Evolutionary conservation across 2,329 filamentous ascomycete genomes (phyloP).

Genomic region (Ilyonectria destructans): DNA sequence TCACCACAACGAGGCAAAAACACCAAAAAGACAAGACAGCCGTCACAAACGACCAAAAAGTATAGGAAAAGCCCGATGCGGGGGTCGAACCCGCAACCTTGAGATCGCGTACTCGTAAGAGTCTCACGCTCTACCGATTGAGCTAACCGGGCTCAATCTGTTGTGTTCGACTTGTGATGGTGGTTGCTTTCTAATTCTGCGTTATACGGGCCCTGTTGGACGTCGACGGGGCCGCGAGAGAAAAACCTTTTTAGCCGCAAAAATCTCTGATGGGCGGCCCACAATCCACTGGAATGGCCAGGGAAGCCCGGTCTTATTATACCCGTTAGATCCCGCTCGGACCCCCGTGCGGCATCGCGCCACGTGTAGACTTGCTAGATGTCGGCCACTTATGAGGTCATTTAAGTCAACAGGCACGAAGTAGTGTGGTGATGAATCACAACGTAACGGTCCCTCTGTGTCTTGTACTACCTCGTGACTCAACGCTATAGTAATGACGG

Average conservation of each 20-base stretch:
- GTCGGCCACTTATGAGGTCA: too few species aligned
- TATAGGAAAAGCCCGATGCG: slow-evolving; percentile 54
- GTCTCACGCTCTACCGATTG: slow-evolving; percentile 76
- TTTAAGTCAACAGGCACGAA: too few species aligned
- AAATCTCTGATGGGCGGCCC: slow-evolving; percentile 6
- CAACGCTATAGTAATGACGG: too few species aligned
- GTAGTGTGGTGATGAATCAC: too few species aligned
- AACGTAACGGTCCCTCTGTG: too few species aligned
- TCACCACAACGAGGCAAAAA: not conserved
- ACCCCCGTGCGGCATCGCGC: not conserved
- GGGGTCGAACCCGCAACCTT: slow-evolving; percentile 71
- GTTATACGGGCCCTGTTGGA: slow-evolving; percentile 4
- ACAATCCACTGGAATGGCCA: not conserved
- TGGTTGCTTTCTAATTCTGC: not conserved
- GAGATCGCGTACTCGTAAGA: slow-evolving; percentile 67
- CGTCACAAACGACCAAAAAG: not conserved
- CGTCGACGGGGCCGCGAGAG: not conserved
- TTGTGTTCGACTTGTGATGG: slow-evolving; percentile 1
- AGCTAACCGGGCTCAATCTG: slow-evolving; percentile 47
- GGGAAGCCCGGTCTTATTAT: slow-evolving; percentile 3
- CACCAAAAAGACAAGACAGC: not conserved
- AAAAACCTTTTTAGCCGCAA: slow-evolving; percentile 5
- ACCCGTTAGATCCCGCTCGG: not conserved
- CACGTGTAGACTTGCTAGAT: not conserved
- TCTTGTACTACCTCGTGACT: too few species aligned